Percentiles rank a stretch among this genome's conserved stretches.
Conservation (phyloP, 1,284 basidiomycete genomes). For the Apiotrichum domesticum region DNA sequence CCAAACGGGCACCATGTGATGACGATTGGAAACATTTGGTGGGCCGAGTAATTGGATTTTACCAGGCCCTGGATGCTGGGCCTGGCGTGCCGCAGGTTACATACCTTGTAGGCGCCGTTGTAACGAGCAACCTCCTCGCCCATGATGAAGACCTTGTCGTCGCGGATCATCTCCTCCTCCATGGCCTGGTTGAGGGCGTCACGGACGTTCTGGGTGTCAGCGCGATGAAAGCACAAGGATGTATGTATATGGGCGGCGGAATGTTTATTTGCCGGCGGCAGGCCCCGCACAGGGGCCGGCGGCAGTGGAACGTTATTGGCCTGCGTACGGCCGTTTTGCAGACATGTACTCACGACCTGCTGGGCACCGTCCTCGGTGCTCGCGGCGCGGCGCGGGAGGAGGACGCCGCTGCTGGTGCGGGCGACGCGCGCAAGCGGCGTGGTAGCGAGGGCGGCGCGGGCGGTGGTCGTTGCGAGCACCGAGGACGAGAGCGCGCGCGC, state of each 20-base stretch:
- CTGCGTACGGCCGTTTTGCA: too few species aligned
- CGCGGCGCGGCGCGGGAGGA: conserved; percentile 35
- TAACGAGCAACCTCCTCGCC: conserved; percentile 99
- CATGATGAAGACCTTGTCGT: conserved; percentile 90
- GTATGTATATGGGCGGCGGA: neutral
- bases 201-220: conserved; percentile 77
- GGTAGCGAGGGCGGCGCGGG: conserved; percentile 33
- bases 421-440: conserved; percentile 40
- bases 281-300: conserved; percentile 3
- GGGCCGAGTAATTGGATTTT: too few species aligned
- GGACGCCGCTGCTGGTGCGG: conserved; percentile 25
- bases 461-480: conserved; percentile 23
- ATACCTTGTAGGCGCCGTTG: conserved; percentile 98
- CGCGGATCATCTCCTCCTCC: conserved; percentile 99
- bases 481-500: conserved; percentile 47
- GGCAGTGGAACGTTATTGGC: neutral
- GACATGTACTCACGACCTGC: conserved; percentile 35
- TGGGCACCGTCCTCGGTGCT: conserved; percentile 34
- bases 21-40: too few species aligned
- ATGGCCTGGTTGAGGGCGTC: conserved; percentile 96
- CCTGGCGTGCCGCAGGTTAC: neutral
- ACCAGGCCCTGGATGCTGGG: too few species aligned
- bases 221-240: neutral
- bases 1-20: neutral
- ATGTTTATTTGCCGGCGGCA: conserved; percentile 11